Conservation (phyloP, 768 basidiomycete species). For the Hypsizygus marmoreus region DNA sequence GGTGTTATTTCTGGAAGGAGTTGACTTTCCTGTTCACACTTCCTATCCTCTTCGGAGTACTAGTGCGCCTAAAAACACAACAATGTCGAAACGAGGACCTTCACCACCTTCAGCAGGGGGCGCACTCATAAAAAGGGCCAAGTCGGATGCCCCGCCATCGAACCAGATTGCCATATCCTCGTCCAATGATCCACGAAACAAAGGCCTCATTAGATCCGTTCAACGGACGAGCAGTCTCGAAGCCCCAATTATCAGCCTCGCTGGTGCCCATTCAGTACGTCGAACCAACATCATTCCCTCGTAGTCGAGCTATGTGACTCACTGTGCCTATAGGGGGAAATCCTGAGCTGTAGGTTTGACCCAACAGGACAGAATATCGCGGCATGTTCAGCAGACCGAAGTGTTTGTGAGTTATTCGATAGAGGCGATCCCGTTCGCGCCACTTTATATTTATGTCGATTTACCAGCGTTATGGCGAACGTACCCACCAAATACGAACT, state of each 20-base stretch:
- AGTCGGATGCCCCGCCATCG: conserved; percentile 45
- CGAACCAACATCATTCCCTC: neutral
- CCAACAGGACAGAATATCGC: conserved; percentile 94
- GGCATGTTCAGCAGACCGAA: conserved; percentile 87
- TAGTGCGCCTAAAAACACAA: conserved; percentile 3
- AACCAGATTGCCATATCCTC: conserved; percentile 81
- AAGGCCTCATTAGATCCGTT: conserved; percentile 80
- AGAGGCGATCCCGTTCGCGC: conserved; percentile 4
- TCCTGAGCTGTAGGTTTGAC: conserved; percentile 90
- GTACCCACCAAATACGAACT: conserved; percentile 91
- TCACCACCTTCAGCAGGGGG: conserved; percentile 60
- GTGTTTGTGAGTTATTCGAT: conserved; percentile 68
- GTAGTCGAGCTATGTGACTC: neutral
- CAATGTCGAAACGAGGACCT: conserved; percentile 73
- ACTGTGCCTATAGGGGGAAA: conserved; percentile 63
- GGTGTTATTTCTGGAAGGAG: conserved; percentile 10
- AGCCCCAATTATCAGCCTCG: conserved; percentile 90
- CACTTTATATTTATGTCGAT: too few relatives aligned
- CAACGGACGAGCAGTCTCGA: conserved; percentile 92
- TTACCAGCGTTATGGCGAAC: conserved; percentile 83
- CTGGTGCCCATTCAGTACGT: conserved; percentile 83
- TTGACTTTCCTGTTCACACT: neutral
- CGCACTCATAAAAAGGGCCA: conserved; percentile 66
- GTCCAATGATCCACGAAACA: conserved; percentile 68
- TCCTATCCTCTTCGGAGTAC: neutral